Evolutionary conservation across 352 stramenopile genomes (phyloP), one percentile per base, ranked within the genome.

Genomic region (Globisporangium camurandrum): DNA sequence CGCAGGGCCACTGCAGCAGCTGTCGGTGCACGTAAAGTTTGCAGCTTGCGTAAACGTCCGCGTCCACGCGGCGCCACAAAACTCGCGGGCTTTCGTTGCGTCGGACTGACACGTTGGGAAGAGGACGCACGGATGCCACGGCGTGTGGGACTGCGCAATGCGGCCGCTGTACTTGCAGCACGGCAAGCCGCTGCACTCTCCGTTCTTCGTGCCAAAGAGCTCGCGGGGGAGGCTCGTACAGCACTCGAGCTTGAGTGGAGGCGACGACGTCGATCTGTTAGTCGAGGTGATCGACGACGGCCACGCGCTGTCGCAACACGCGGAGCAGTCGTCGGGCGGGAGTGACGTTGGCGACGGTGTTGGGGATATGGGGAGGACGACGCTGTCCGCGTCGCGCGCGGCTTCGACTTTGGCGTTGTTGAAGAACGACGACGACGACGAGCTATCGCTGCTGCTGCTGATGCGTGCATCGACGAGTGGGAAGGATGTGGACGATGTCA

Each of bases 121-220:
- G 4, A 79, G 59, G 48, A 91, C 51, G 47, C 83, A 94, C 54
- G 83, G 83, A 55, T 85, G 91, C 83, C 83, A 94, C 31, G 75
- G 67, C 44, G 84, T 67, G 36, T 72, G 69, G 39, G 84, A 82
- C 61, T 88, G 77, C n/a, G 76, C 61, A 28, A 75, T 74, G 8
- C 75, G 62, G 9, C 74, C 72, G 28, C 30, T 75, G 51, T 86
- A 90, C 22, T 62, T 66, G 49, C 83, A 94, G 45, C 83, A 94
- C 38, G 83, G 81, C 23, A 94, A 51, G 1, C 80, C 80, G 46
- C 71, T 80, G 61, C 83, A 94, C 39, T 84, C 77, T 11, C 83
- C 83, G 42, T 80, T 64, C 9, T 40, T 52, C 8, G 78, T 90
- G 8, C 69, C 71, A 48, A 73, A 86, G 30, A 90, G 57, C 26